phyloP scores from a whole-genome alignment of 371 early-diverging fungal genomes.

The Vavraia culicis region DNA sequence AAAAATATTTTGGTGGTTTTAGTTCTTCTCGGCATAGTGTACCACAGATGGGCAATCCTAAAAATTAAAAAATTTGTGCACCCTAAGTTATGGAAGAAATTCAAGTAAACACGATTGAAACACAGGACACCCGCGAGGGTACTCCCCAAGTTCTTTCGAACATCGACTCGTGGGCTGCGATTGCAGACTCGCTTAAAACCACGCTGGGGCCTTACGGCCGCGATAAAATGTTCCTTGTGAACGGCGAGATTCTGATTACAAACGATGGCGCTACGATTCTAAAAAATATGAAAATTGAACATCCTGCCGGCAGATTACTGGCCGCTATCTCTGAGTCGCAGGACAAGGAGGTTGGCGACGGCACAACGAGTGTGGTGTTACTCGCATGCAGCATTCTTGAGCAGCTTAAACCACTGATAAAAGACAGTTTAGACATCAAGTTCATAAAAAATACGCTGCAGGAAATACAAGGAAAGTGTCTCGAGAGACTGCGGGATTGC shows the following conservation, averaged over 20 bases:
- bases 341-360: conserved; percentile 98
- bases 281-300: conserved; percentile 81
- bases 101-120: too few species aligned
- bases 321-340: conserved; percentile 89
- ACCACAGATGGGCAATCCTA: too few species aligned
- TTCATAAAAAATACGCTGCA: conserved; percentile 75
- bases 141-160: conserved; percentile 86
- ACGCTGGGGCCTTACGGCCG: conserved; percentile 96
- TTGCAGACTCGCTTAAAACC: conserved; percentile 77
- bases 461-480: conserved; percentile 46
- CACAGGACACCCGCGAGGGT: conserved; percentile 92
- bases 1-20: too few species aligned
- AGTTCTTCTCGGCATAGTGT: too few species aligned
- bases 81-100: too few species aligned
- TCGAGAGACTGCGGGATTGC: conserved; percentile 10
- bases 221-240: conserved; percentile 95
- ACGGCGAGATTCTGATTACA: conserved; percentile 79
- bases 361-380: conserved; percentile 93
- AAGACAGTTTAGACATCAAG: conserved; percentile 77
- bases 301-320: conserved; percentile 89
- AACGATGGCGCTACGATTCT: conserved; percentile 99
- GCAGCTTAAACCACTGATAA: conserved; percentile 69
- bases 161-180: conserved; percentile 75
- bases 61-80: too few species aligned
- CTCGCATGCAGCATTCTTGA: conserved; percentile 82